A percentile compares a stretch with the other conserved stretches of the same genome.
Evolutionary conservation across 2,329 filamentous ascomycete genomes (phyloP).

Genomic region (Chalara sp.): DNA sequence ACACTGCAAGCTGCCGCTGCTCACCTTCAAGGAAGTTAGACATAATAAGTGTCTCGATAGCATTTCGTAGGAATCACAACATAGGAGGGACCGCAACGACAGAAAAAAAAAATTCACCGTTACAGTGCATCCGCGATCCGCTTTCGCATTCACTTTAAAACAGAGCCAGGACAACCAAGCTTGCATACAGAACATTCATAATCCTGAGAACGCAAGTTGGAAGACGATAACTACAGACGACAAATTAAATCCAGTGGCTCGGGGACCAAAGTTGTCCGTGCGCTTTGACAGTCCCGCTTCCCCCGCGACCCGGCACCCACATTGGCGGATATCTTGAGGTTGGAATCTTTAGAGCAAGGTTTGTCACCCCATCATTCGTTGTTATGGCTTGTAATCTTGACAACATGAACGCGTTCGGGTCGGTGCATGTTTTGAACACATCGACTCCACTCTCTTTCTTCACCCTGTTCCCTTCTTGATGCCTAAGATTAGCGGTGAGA

Average conservation of each 20-base stretch:
- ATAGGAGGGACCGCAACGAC: neutral
- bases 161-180: neutral
- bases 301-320: slow-evolving; percentile 19
- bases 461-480: slow-evolving; percentile 6
- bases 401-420: slow-evolving; percentile 19
- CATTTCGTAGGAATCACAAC: neutral
- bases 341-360: slow-evolving; percentile 14
- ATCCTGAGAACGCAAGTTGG: slow-evolving; percentile 7
- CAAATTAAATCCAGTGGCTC: slow-evolving; percentile 17
- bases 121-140: neutral
- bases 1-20: slow-evolving; percentile 21
- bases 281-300: slow-evolving; percentile 18
- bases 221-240: slow-evolving; percentile 11
- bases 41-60: slow-evolving; percentile 1
- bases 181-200: slow-evolving; percentile 4
- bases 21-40: slow-evolving; percentile 7
- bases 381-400: slow-evolving; percentile 9
- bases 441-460: slow-evolving; percentile 8
- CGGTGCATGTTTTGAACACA: slow-evolving; percentile 19
- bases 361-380: slow-evolving; percentile 11
- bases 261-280: slow-evolving; percentile 15
- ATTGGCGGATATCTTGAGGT: slow-evolving; percentile 21
- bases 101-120: neutral
- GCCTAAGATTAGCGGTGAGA: slow-evolving; percentile 21
- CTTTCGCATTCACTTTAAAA: neutral